A percentile compares a stretch with the other conserved stretches of the same genome.
phyloP scores from a whole-genome alignment of 148 eudicot species.

The Rheum nobile region DNA sequence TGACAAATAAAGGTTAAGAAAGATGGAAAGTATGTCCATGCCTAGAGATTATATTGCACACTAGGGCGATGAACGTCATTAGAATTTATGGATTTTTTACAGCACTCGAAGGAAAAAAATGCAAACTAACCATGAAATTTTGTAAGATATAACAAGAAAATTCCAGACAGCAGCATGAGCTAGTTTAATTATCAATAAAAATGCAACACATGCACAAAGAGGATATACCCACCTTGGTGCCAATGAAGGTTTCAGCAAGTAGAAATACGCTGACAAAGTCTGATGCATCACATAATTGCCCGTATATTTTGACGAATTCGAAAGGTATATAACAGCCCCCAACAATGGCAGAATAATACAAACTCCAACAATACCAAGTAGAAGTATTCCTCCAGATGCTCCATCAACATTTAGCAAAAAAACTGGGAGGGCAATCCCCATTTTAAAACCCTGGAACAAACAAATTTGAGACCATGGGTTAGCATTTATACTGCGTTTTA shows the following conservation, averaged over 20 bases:
- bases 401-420: conserved; percentile 26
- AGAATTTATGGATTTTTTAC: not conserved
- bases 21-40: not conserved
- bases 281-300: conserved; percentile 23
- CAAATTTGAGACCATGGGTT: not conserved
- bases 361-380: conserved; percentile 27
- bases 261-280: conserved; percentile 24
- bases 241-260: conserved; percentile 24
- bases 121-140: not conserved
- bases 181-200: not conserved
- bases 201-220: not conserved
- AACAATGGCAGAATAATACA: conserved; percentile 23
- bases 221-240: conserved; percentile 22
- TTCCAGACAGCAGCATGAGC: not conserved
- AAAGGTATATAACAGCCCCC: conserved; percentile 21
- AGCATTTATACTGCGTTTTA: not conserved
- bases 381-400: conserved; percentile 20
- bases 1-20: not conserved
- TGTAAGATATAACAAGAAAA: not conserved
- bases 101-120: not conserved
- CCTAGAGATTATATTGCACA: not conserved
- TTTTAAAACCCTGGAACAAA: conserved; percentile 22
- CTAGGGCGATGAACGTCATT: too few species aligned
- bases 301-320: conserved; percentile 25
- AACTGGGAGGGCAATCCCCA: conserved; percentile 28